These are phyloP conservation scores for Taiozyma sp. DNA, from an alignment of 1,139 yeast genomes.

Conservation along the genomic window DNA sequence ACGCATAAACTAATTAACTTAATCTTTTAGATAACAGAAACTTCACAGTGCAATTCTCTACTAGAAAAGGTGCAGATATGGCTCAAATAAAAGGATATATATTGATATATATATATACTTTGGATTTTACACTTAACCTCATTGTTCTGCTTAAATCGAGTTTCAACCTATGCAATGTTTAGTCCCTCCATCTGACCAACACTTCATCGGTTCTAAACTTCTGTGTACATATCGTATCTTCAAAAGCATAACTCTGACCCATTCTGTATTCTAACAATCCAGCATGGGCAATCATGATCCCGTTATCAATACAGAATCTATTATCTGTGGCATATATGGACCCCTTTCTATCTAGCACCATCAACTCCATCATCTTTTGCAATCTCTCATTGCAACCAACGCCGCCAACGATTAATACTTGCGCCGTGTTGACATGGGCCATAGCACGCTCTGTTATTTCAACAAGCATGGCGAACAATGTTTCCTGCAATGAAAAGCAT, in stretches of 20 bases:
- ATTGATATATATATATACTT: no score
- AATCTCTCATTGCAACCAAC: conserved; percentile 91
- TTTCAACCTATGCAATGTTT: neutral
- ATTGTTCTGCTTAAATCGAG: no score
- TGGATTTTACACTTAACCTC: no score
- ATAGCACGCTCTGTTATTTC: conserved; percentile 97
- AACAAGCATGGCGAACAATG: conserved; percentile 90
- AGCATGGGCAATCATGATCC: conserved; percentile 99
- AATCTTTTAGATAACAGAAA: no score
- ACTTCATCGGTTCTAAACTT: conserved; percentile 94
- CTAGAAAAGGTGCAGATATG: no score
- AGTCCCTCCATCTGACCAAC: conserved; percentile 79
- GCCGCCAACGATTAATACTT: conserved; percentile 94
- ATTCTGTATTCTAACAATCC: conserved; percentile 84
- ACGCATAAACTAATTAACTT: no score
- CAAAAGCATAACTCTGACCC: conserved; percentile 58
- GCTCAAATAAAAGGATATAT: no score
- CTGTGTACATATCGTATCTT: conserved; percentile 85
- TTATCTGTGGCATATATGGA: conserved; percentile 92
- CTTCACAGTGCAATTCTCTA: no score
- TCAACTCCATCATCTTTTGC: conserved; percentile 93
- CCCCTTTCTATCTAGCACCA: conserved; percentile 90
- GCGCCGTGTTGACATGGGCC: conserved; percentile 92
- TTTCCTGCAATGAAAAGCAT: conserved; percentile 91
- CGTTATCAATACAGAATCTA: conserved; percentile 94